Base-by-base conservation (phyloP, 345 rosid genomes). In the Atalantia buxifolia region DNA sequence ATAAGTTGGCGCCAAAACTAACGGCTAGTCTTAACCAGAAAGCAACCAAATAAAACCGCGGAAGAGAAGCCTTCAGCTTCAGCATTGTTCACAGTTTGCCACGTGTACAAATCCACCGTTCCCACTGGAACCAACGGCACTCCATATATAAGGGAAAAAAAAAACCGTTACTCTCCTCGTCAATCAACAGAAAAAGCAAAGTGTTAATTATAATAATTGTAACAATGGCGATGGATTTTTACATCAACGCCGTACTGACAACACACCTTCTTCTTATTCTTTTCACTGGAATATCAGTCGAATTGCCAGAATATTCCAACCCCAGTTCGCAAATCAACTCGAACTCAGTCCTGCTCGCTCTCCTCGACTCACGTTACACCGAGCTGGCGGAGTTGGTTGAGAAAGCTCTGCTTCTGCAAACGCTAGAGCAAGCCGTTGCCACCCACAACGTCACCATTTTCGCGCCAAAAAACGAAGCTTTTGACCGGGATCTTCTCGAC, bases 281-380 rank as follows among this genome's bases (percentile, higher is more conserved):
- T 33, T 36, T 77, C 61, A 65, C 77, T 68, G 69, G 76, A 62
- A 53, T 53, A 4, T 66, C 50, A 30, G 13, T 76, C 25, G 83
- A 81, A 78, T 78, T 42, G 73, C 76, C 76, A 59, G 80, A 81
- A 42, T 70, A 71, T 45, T 38, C 77, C 77, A 74, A 60, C n/a
- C 31, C 57, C 35, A 45, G 57, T 5, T 71, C 24, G 13, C 86
- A 80, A 81, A 85, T 89, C 67, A 89, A 84, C 86, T 87, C 90
- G 42, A 89, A 87, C 84, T 89, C 90, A 0, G 82, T 89, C 53
- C 84, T 89, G n/a, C 88, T 89, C 7, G 89, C 92, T 18, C 87
- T 89, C 53, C 90, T 89, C 9, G 92, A 87, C 83, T 89, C 90
- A 36, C 89, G 80, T 79, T 89, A 89, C 77, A 89, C 92, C 5